These are phyloP conservation scores for Melanomma pulvis-pyrius DNA, from an alignment of 495 filamentous ascomycete genomes.

Conservation along the genomic window DNA sequence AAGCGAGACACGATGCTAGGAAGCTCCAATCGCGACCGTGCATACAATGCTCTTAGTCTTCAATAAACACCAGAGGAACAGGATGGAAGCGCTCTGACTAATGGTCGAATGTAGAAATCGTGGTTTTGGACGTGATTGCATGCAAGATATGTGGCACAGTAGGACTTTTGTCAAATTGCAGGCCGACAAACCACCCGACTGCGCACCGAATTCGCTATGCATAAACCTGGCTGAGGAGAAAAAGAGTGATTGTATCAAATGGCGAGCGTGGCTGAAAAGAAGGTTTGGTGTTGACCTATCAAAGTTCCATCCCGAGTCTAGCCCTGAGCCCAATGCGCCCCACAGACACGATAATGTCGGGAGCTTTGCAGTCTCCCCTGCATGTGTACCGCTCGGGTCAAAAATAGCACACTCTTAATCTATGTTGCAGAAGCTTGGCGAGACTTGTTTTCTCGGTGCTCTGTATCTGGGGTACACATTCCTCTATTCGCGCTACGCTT, in stretches of 20 bases:
- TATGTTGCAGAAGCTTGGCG: constrained; percentile 2
- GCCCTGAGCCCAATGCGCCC: neutral
- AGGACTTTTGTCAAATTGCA: neutral
- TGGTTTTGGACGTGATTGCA: neutral
- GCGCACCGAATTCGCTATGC: neutral
- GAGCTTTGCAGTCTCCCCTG: constrained; percentile 14
- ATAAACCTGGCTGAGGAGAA: neutral
- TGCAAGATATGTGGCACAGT: neutral
- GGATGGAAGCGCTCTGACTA: constrained; percentile 2
- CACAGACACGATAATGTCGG: neutral
- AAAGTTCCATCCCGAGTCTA: neutral
- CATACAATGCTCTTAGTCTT: neutral
- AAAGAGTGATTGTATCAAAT: neutral
- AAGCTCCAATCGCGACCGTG: neutral
- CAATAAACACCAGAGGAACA: neutral
- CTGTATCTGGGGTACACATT: neutral
- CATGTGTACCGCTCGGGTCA: neutral
- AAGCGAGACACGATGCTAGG: constrained; percentile 2
- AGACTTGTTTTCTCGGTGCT: neutral
- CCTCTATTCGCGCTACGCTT: neutral
- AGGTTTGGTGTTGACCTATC: constrained; percentile 13
- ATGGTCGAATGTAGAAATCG: neutral
- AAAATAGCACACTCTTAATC: constrained; percentile 15
- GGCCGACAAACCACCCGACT: neutral
- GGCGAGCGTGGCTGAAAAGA: constrained; percentile 6